A percentile compares a stretch with the other conserved stretches of the same genome.
Evolutionary conservation across 495 filamentous ascomycete genomes (phyloP).

Genomic region (Tuber calosporum): DNA sequence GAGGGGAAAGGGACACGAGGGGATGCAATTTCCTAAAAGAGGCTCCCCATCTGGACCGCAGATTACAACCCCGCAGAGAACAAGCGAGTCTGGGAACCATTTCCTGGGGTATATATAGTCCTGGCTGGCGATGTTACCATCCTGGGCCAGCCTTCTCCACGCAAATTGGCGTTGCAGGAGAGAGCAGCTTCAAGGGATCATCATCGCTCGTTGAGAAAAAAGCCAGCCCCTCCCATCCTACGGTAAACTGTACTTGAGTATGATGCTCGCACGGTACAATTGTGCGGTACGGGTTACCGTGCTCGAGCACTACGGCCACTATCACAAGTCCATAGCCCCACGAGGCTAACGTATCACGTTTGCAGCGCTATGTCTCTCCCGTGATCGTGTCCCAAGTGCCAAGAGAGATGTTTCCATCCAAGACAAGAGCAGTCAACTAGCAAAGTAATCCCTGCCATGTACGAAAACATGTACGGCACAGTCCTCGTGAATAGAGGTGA

Average conservation of each 20-base stretch:
- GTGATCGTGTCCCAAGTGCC: not conserved
- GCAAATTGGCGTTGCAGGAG: not conserved
- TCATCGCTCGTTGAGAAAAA: not conserved
- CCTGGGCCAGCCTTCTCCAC: not conserved
- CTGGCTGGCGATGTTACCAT: not conserved
- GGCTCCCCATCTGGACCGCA: not conserved
- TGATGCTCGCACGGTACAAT: no score
- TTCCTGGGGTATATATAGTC: not conserved
- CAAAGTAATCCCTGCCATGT: no score
- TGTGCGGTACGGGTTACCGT: no score
- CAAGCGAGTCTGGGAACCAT: not conserved
- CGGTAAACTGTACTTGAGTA: no score
- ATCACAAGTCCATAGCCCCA: not conserved
- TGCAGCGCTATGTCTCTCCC: not conserved
- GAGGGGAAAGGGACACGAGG: not conserved
- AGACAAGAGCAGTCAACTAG: no score
- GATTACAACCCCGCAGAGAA: not conserved
- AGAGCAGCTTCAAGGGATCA: not conserved
- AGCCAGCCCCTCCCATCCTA: not conserved
- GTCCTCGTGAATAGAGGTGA: not conserved
- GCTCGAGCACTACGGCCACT: not conserved
- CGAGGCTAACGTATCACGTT: not conserved
- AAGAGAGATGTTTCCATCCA: no score
- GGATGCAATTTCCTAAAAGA: slow-evolving; percentile 1
- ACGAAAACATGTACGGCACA: no score